These are phyloP conservation scores for Colletotrichum sp. DNA, from an alignment of 2,329 filamentous ascomycete genomes.

Conservation along the genomic window DNA sequence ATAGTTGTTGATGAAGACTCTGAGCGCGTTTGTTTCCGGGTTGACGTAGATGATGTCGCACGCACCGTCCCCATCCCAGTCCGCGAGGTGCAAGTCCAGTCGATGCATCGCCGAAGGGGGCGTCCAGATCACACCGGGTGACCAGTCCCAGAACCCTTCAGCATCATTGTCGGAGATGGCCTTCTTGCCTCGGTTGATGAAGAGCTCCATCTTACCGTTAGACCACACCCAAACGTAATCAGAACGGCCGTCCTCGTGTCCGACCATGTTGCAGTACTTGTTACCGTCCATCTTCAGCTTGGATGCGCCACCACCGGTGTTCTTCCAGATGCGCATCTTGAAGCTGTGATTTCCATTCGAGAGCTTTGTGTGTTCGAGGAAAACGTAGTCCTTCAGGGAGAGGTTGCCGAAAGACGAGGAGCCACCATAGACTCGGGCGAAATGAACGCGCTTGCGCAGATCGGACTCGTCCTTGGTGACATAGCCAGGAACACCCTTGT, in stretches of 20 bases:
- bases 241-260: neutral
- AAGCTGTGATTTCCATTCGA: neutral
- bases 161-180: constrained; percentile 9
- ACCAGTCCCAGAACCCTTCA: neutral
- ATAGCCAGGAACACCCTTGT: neutral
- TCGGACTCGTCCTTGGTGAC: neutral
- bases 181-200: constrained; percentile 7
- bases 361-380: neutral
- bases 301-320: neutral
- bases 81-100: constrained; percentile 35
- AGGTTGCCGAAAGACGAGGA: neutral
- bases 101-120: constrained; percentile 22
- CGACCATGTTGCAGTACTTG: neutral
- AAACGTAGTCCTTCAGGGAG: neutral
- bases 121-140: neutral
- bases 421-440: neutral
- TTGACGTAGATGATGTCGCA: constrained; percentile 33
- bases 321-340: neutral
- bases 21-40: neutral
- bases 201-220: neutral
- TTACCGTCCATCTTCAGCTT: neutral
- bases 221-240: neutral
- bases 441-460: neutral
- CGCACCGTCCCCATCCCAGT: constrained; percentile 41
- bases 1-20: neutral